These are phyloP conservation scores for Penicillium sp. DNA, from an alignment of 2,329 filamentous ascomycete species.

Conservation along the genomic window DNA sequence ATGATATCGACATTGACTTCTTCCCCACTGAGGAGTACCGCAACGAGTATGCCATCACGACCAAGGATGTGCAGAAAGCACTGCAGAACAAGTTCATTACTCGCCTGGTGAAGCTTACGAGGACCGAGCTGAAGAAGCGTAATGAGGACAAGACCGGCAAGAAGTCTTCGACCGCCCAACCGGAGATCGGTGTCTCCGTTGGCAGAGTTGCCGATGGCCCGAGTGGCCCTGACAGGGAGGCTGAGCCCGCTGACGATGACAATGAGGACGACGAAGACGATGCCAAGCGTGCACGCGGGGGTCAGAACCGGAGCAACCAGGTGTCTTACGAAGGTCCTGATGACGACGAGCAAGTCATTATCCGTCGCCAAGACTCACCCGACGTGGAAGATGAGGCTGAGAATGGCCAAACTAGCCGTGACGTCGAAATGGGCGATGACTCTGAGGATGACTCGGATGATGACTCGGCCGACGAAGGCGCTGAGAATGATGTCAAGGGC, in stretches of 20 bases:
- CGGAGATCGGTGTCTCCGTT: conserved; percentile 64
- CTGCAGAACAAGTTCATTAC: conserved; percentile 77
- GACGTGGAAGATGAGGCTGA: conserved; percentile 53
- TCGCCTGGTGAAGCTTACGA: conserved; percentile 63
- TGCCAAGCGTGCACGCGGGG: conserved; percentile 55
- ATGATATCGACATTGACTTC: conserved; percentile 73
- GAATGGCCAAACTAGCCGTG: conserved; percentile 30
- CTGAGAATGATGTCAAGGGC: conserved; percentile 59
- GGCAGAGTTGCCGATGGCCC: conserved; percentile 52
- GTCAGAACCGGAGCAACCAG: conserved; percentile 69
- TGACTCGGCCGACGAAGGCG: conserved; percentile 40
- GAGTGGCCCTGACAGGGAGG: conserved; percentile 46
- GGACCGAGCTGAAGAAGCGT: conserved; percentile 75
- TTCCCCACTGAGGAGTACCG: conserved; percentile 81
- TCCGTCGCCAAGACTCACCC: conserved; percentile 58
- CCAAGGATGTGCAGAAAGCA: conserved; percentile 69
- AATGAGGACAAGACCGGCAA: conserved; percentile 52
- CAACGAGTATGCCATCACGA: conserved; percentile 75
- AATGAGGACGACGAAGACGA: conserved; percentile 75
- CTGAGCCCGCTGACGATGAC: conserved; percentile 62
- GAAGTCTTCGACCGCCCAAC: conserved; percentile 63
- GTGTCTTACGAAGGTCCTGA: conserved; percentile 90
- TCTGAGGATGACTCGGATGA: conserved; percentile 43
- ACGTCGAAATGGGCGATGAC: conserved; percentile 34
- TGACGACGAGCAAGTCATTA: conserved; percentile 77